Base-by-base conservation (phyloP, 1,284 basidiomycete species). In the Ustilago shanxiensis region DNA sequence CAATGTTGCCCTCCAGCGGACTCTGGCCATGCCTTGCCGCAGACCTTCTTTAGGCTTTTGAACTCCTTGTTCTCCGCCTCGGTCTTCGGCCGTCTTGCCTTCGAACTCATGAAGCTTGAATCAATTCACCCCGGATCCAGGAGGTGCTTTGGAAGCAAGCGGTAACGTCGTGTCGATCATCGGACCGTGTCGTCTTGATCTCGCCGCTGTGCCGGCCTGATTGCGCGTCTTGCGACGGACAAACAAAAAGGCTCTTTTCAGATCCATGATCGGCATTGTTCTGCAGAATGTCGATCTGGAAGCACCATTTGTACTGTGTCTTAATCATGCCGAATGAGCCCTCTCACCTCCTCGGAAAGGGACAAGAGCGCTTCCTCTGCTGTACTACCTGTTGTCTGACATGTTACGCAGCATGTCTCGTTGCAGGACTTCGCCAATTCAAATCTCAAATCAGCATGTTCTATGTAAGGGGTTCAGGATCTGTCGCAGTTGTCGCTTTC, bases 281-380 rank as follows among this genome's bases (percentile, higher is more conserved):
- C 62, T 71, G 68, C 68, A 66, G 24, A 14, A 8, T 31, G 70
- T 60, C 70, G 64, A 72, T 72, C 70, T 50, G 56, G 55, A 58
- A 53, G 31, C n/a, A 33, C 33, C 2, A 9, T 26, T 29, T 18
- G 26, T 20, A 35, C 22, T n/a, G n/a, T n/a, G n/a, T n/a, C n/a
- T 51, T 37, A 28, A 35, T 63, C 56, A 31, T 60, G 53, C 61
- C 66, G 8, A 35, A 9, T 4, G 45, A 24, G 29, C 56, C 37
- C 28, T 33, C n/a, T 59, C n/a, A n/a, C 47, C 16, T n/a, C n/a
- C 6, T 13, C 28, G 6, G 44, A 2, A 7, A 39, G 37, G 37
- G 37, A 16, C 37, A 39, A 51, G 28, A 10, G 50, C 26, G 13
- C 13, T 24, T 18, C 9, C 50, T 51, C 44, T 51, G 35, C 26